Evolutionary conservation across 2,329 filamentous ascomycete genomes (phyloP).

Genomic region (Aspergillus cejpii): DNA sequence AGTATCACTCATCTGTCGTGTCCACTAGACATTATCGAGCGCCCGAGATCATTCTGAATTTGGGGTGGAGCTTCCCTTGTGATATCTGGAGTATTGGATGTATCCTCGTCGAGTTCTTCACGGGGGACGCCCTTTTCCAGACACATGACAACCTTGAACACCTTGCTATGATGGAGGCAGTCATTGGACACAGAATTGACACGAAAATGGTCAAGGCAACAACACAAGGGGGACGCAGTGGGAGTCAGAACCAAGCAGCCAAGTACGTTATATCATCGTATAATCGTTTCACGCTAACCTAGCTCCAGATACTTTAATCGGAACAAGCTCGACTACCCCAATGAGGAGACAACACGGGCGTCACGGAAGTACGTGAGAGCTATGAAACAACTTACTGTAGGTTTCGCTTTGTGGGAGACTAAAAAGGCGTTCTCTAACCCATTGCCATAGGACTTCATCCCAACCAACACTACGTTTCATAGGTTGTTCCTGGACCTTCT

Average conservation of each 20-base stretch:
- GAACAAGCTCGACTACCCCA: slow-evolving; percentile 57
- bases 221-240: slow-evolving; percentile 42
- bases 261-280: slow-evolving; percentile 43
- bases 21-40: slow-evolving; percentile 61
- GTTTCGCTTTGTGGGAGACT: slow-evolving; percentile 14
- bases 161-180: slow-evolving; percentile 62
- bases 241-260: slow-evolving; percentile 48
- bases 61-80: slow-evolving; percentile 62
- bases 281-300: slow-evolving; percentile 27
- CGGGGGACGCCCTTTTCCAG: slow-evolving; percentile 61
- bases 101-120: slow-evolving; percentile 63
- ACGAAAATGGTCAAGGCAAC: slow-evolving; percentile 50
- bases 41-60: slow-evolving; percentile 60
- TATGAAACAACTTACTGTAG: slow-evolving; percentile 58
- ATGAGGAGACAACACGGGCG: slow-evolving; percentile 55
- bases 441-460: slow-evolving; percentile 53
- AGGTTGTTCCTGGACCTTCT: slow-evolving; percentile 57
- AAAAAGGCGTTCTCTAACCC: slow-evolving; percentile 16
- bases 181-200: slow-evolving; percentile 53
- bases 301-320: slow-evolving; percentile 48
- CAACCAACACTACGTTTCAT: slow-evolving; percentile 54
- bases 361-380: slow-evolving; percentile 61
- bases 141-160: slow-evolving; percentile 63
- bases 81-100: slow-evolving; percentile 66
- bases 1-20: slow-evolving; percentile 62